phyloP scores from a whole-genome alignment of 768 basidiomycete genomes.

The Tylopilus felleus region DNA sequence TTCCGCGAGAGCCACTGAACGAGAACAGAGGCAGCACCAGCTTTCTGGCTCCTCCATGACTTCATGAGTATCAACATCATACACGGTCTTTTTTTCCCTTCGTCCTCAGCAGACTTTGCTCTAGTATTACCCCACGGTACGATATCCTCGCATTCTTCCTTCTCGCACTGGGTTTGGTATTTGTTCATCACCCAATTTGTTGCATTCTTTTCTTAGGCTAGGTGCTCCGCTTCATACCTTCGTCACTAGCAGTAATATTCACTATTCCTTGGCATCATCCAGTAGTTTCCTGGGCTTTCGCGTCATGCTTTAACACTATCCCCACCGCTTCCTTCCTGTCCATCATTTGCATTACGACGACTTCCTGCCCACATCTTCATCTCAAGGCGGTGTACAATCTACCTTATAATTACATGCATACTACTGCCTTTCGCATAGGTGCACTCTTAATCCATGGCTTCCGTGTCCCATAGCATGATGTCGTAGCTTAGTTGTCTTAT shows the following conservation, averaged over 20 bases:
- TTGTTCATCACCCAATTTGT: constrained; percentile 22
- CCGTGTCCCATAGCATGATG: constrained; percentile 21
- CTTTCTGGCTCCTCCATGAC: constrained; percentile 24
- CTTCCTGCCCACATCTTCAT: constrained; percentile 18
- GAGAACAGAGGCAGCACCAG: constrained; percentile 38
- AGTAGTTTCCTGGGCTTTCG: constrained; percentile 23
- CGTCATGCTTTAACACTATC: constrained; percentile 28
- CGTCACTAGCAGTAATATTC: constrained; percentile 30
- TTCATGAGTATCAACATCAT: constrained; percentile 27
- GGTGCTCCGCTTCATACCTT: constrained; percentile 27
- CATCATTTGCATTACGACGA: constrained; percentile 30
- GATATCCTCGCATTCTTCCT: constrained; percentile 26
- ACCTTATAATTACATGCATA: constrained; percentile 34
- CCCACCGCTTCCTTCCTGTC: constrained; percentile 15
- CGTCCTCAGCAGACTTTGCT: constrained; percentile 21
- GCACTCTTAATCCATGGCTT: constrained; percentile 26
- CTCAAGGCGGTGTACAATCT: constrained; percentile 32
- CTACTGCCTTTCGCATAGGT: constrained; percentile 32
- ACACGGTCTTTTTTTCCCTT: constrained; percentile 12
- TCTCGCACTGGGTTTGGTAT: constrained; percentile 21
- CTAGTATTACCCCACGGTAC: constrained; percentile 26
- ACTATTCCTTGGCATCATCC: constrained; percentile 27
- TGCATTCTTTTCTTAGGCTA: constrained; percentile 17
- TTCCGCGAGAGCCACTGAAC: constrained; percentile 76
- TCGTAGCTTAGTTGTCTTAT: constrained; percentile 9